Percentiles rank a stretch among this genome's conserved stretches.
Conservation (phyloP, 148 eudicot genomes). For the Dysphania ambrosioides region DNA sequence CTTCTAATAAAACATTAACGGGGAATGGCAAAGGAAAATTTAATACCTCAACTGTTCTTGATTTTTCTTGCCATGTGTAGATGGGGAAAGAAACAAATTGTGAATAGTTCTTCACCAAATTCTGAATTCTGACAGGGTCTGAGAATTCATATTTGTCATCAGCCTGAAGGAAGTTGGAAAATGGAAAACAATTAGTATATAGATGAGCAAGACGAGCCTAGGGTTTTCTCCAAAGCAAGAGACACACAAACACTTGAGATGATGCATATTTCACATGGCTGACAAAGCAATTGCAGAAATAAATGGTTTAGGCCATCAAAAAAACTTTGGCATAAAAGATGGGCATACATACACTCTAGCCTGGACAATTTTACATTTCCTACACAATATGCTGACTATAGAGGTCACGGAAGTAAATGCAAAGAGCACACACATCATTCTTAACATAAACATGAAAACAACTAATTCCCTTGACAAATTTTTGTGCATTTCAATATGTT, state of each 20-base stretch:
- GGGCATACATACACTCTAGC: neutral
- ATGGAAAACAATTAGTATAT: conserved; percentile 9
- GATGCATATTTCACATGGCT: neutral
- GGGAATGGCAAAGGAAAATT: conserved; percentile 1
- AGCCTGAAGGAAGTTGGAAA: conserved; percentile 44
- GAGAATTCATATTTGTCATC: conserved; percentile 96
- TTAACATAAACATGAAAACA: neutral
- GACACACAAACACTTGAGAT: neutral
- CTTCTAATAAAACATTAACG: neutral
- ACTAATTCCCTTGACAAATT: neutral
- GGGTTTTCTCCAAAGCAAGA: neutral
- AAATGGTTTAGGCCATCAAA: too few relatives aligned
- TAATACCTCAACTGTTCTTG: conserved; percentile 84
- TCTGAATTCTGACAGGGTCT: conserved; percentile 69
- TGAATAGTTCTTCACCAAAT: conserved; percentile 91
- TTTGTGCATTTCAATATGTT: neutral
- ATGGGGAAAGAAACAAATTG: conserved; percentile 83
- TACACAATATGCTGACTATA: conserved; percentile 1
- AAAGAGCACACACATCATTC: neutral
- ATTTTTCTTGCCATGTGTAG: conserved; percentile 95
- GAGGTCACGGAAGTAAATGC: neutral
- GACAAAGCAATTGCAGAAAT: neutral
- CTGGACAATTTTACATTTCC: neutral
- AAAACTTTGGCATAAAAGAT: neutral
- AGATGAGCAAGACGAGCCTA: neutral